Evolutionary conservation across 2,329 filamentous ascomycete genomes (phyloP).

Genomic region (Stachybotrys elegans): DNA sequence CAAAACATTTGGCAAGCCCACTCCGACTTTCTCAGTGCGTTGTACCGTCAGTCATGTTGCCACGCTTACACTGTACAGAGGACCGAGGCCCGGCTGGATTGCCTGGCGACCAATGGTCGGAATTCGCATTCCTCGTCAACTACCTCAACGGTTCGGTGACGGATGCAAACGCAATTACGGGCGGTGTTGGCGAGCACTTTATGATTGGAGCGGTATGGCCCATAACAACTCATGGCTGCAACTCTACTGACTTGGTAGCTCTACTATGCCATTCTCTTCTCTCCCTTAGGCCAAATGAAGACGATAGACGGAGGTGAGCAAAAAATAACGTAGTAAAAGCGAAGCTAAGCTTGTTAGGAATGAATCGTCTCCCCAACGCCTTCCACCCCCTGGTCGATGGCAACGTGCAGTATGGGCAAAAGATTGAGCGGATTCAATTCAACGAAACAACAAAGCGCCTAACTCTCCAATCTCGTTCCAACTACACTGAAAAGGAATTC

Average conservation of each 20-base stretch:
- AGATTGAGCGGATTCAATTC: slow-evolving; percentile 52
- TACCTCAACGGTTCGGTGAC: slow-evolving; percentile 38
- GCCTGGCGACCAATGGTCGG: slow-evolving; percentile 60
- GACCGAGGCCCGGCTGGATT: slow-evolving; percentile 30
- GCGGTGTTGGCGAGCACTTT: neutral
- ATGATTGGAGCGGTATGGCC: slow-evolving; percentile 8
- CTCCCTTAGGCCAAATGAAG: slow-evolving; percentile 48
- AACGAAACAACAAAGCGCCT: slow-evolving; percentile 42
- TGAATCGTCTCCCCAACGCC: slow-evolving; percentile 37
- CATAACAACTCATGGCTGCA: neutral
- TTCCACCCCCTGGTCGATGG: slow-evolving; percentile 58
- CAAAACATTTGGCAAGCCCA: slow-evolving; percentile 40
- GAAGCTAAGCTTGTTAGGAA: neutral
- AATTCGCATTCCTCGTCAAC: slow-evolving; percentile 58
- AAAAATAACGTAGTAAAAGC: neutral
- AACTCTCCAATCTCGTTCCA: slow-evolving; percentile 50
- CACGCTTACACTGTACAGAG: neutral
- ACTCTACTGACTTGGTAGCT: slow-evolving; percentile 5
- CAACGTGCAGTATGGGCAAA: slow-evolving; percentile 49
- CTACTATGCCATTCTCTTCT: neutral
- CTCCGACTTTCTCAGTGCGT: slow-evolving; percentile 26
- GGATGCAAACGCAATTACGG: neutral
- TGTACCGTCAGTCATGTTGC: no score
- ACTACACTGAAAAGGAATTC: slow-evolving; percentile 26
- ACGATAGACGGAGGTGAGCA: slow-evolving; percentile 52